phyloP scores from a whole-genome alignment of 306 rosid species.

The Corylus americana region DNA sequence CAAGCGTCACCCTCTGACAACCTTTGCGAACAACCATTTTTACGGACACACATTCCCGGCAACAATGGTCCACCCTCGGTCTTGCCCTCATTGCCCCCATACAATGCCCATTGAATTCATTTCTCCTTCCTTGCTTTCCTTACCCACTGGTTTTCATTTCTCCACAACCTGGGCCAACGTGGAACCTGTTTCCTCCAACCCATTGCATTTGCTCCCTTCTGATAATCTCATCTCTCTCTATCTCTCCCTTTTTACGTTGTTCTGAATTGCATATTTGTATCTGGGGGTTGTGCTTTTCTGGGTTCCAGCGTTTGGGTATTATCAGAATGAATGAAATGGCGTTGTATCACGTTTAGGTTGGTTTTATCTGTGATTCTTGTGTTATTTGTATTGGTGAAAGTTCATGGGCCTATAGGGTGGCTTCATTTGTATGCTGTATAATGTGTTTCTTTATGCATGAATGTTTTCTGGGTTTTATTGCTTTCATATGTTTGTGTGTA shows the following conservation, averaged over 20 bases:
- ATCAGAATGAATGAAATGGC: too few species aligned
- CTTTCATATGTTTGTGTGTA: too few species aligned
- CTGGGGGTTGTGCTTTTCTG: background rate
- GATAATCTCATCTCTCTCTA: background rate
- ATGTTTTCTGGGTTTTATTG: background rate
- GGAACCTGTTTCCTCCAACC: background rate
- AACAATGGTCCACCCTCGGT: conserved; percentile 26
- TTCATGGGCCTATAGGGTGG: background rate
- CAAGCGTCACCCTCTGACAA: conserved; percentile 23
- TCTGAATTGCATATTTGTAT: conserved; percentile 5
- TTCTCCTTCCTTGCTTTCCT: background rate
- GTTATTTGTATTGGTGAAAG: background rate
- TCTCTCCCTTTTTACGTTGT: conserved; percentile 9
- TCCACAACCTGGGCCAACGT: background rate
- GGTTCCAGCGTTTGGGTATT: background rate
- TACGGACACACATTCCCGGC: conserved; percentile 16
- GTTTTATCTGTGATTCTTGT: conserved; percentile 4
- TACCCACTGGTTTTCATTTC: background rate
- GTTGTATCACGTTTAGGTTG: background rate
- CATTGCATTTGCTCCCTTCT: conserved; percentile 4
- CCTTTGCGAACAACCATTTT: conserved; percentile 13
- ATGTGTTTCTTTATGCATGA: background rate
- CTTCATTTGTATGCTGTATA: background rate
- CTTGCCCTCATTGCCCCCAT: background rate
- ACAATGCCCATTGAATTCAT: background rate